phyloP scores from a whole-genome alignment of 192 early-diverging fungal genomes.

The Allomyces javanicus region DNA sequence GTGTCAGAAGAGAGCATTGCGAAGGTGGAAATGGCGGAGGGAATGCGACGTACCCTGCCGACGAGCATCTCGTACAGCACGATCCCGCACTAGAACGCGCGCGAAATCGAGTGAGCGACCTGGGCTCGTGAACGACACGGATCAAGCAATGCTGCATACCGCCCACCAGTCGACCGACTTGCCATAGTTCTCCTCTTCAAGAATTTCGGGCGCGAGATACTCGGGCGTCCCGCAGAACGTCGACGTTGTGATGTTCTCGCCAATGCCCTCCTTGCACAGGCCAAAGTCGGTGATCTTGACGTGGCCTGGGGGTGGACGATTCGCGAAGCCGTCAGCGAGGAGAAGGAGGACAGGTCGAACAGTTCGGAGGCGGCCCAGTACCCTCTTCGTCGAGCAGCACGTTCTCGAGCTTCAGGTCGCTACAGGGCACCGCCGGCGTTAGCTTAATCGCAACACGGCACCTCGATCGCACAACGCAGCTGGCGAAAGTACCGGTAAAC shows the following conservation, averaged over 20 bases:
- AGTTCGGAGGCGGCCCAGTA: no score
- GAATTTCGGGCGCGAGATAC: conserved; percentile 3
- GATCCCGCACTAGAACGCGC: not conserved
- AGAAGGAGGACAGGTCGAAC: no score
- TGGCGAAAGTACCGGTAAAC: conserved; percentile 31
- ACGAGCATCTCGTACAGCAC: conserved; percentile 4
- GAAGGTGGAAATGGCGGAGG: no score
- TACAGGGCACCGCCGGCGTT: not conserved
- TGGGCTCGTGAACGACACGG: no score
- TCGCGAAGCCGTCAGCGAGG: no score
- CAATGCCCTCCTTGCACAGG: conserved; percentile 1
- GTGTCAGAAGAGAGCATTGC: no score
- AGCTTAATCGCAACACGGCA: not conserved
- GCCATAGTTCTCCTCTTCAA: conserved; percentile 3
- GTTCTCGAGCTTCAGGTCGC: not conserved
- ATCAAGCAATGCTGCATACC: not conserved
- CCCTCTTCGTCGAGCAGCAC: not conserved
- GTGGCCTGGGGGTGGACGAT: not conserved
- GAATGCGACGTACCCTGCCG: not conserved
- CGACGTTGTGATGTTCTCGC: not conserved
- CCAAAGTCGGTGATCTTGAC: not conserved
- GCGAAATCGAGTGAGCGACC: no score
- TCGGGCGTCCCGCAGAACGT: conserved; percentile 6
- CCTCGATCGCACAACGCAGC: not conserved
- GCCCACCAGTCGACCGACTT: conserved; percentile 4